phyloP scores from a whole-genome alignment of 805 yeast genomes.

The Yarrowia keelungensis region DNA sequence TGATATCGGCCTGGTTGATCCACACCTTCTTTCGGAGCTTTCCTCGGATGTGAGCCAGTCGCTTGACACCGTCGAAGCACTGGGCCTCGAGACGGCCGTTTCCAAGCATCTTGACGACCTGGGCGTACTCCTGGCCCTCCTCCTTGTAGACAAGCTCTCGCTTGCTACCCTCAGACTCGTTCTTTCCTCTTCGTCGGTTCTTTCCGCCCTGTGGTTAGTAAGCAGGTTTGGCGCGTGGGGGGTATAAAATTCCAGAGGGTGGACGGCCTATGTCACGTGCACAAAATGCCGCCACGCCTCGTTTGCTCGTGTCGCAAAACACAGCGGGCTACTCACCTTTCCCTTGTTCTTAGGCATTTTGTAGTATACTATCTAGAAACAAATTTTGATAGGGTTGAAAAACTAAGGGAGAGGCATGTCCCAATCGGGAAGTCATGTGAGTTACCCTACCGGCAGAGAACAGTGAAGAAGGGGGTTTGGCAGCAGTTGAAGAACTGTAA shows the following conservation, averaged over 20 bases:
- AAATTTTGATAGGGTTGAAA: slow-evolving; percentile 37
- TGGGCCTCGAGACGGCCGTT: slow-evolving; percentile 95
- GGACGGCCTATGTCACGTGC: neutral
- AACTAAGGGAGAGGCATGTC: slow-evolving; percentile 28
- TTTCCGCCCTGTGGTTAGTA: slow-evolving; percentile 55
- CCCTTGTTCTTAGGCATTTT: slow-evolving; percentile 81
- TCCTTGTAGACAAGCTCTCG: slow-evolving; percentile 92
- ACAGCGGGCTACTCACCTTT: slow-evolving; percentile 54
- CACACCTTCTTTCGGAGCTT: slow-evolving; percentile 99
- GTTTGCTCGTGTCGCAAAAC: neutral
- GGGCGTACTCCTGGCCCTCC: slow-evolving; percentile 98
- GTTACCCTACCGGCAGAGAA: slow-evolving; percentile 33
- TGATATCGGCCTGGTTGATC: slow-evolving; percentile 99
- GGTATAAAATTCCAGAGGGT: neutral
- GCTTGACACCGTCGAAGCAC: slow-evolving; percentile 91
- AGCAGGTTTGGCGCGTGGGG: neutral
- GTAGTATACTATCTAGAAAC: slow-evolving; percentile 32
- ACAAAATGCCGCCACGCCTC: neutral
- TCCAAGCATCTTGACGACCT: slow-evolving; percentile 97
- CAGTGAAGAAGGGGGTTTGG: slow-evolving; percentile 2
- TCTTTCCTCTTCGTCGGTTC: slow-evolving; percentile 98
- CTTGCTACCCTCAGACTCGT: slow-evolving; percentile 86
- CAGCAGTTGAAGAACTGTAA: neutral
- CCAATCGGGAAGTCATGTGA: slow-evolving; percentile 39
- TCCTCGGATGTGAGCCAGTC: slow-evolving; percentile 99